Base-by-base conservation (phyloP, 495 filamentous ascomycete species). In the Rusavskia elegans region DNA sequence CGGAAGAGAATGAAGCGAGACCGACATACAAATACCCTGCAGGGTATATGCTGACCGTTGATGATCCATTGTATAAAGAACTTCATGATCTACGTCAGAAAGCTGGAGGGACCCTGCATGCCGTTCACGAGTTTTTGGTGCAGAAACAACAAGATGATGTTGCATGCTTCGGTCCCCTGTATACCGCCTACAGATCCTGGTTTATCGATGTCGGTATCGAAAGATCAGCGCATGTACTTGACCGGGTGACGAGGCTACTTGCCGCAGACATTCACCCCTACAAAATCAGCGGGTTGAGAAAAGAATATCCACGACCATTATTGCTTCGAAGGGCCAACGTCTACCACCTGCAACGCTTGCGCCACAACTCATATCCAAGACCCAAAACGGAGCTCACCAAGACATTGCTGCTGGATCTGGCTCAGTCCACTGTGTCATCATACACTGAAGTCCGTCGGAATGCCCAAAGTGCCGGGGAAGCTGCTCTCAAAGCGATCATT, bases 141-240 rank as follows among this genome's bases (percentile, higher is more conserved):
- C 71, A 79, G 42, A 83, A 89, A 49, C 89, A 95, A 63, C 83
- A 96, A 63, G 92, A 99, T 63, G 92, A 97, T 61, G 92, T 99
- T 11, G 77, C 85, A 2, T 95, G 88, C 67, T 99, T 97, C 66
- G 93, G 84, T 32, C 78, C 89, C 23, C 64, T 99, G 11, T 99
- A 96, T 64, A 86, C 81, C 23, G 83, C 92, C 1, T 99, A 95
- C 65, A 72, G 84, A 16, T 88, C 83, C n/a, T 99, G 88, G 87
- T 95, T 99, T 59, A 84, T 93, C 8, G 92, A 99, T 58, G 88
- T 97, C 44, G 93, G 93, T 19, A 93, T 95, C 53, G 92, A 99
- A 61, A 73, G 92, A 53, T 95, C 89, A 9, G 90, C 92, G 6
- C 93, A 95, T 63, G 85, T 92, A 10, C 69, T 99, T 29, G 92